These are phyloP conservation scores for Colletotrichum sublineola DNA, from an alignment of 2,329 filamentous ascomycete genomes.

Conservation along the genomic window DNA sequence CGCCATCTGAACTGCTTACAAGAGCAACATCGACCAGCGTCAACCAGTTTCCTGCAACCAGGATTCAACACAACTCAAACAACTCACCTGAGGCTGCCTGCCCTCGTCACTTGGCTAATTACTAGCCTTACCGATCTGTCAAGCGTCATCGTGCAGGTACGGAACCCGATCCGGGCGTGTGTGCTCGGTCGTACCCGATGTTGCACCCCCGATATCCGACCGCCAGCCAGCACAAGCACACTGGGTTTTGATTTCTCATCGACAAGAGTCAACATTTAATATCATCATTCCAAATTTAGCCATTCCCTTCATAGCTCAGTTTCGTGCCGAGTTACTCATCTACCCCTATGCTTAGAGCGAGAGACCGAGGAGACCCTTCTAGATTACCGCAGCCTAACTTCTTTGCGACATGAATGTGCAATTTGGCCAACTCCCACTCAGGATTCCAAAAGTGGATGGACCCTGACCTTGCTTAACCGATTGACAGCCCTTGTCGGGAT, in stretches of 20 bases:
- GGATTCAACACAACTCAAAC: neutral
- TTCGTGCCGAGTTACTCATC: no score
- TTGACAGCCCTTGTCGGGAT: no score
- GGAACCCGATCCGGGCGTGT: neutral
- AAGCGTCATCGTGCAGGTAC: neutral
- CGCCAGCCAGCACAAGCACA: neutral
- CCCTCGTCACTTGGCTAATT: neutral
- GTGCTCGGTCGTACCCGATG: neutral
- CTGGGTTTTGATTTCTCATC: neutral
- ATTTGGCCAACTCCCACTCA: no score
- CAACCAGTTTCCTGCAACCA: neutral
- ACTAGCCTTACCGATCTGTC: neutral
- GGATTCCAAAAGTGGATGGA: no score
- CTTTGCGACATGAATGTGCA: no score
- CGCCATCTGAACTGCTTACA: neutral
- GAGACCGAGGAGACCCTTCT: no score
- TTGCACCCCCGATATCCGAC: constrained; percentile 4
- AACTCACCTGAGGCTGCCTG: neutral
- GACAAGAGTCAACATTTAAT: neutral
- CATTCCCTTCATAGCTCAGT: neutral
- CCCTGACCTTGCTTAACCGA: no score
- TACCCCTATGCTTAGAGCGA: no score
- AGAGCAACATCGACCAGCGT: neutral
- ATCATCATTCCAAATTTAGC: neutral
- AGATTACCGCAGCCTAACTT: no score